Evolutionary conservation across 768 basidiomycete genomes (phyloP), one percentile per base, ranked within the genome.

Genomic region (Auricularia heimuer): DNA sequence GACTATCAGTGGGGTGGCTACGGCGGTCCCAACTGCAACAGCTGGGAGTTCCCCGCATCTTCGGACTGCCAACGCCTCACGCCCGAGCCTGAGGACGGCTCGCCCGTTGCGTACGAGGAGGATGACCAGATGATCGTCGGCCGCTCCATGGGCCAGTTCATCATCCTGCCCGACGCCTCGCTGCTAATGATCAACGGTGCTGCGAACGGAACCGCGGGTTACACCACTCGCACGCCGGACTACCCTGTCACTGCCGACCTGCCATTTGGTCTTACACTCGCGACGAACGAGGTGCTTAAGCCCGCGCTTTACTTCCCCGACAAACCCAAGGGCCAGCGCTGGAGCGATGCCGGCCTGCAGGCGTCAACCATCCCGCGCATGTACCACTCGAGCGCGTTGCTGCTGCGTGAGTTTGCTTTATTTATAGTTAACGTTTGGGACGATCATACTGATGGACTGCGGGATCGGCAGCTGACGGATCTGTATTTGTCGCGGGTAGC

Each of bases 91-190:
- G 72, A 73, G 3, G 87, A 87, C 63, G 89, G 88, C 3, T 83
- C 86, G 1, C 44, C 79, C 0, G 80, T 86, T 0, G 75, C 69
- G 0, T 92, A 90, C 71, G 75, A 79, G 8, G 80, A 88, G 69
- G 92, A 93, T 65, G 93, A 95, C 68, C 74, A 84, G 65, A 85
- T 94, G 81, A 78, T 84, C 8, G 80, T 86, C 65, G 83, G 85
- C 0, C 83, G 93, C 21, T 91, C 89, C 35, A 98, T 98, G 94
- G 92, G 94, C 10, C 90, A 93, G 72, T 93, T 96, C 73, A 86
- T 95, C 75, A 81, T 82, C 45, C 86, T 97, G 7, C 86, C 93
- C 0, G 85, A 92, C 61, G 88, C 87, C 4, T 88, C 83, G 37
- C 64, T 94, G 24, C 79, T 93, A 18, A 81, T 94, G 64, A 76